Conservation (phyloP, 352 stramenopile genomes). For the Pythium rishiriense region DNA sequence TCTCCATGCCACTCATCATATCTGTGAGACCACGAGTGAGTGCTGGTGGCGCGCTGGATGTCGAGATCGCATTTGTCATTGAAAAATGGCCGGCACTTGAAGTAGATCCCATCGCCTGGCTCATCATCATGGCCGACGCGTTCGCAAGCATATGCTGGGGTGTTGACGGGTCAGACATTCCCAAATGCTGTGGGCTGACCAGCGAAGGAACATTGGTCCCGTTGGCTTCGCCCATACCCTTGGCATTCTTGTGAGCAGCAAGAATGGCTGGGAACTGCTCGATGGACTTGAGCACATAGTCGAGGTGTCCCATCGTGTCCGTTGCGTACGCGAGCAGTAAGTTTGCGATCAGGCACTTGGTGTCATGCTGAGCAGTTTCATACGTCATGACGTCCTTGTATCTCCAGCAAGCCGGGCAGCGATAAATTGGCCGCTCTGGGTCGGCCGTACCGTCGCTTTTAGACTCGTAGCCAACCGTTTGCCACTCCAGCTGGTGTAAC, state of each 20-base stretch:
- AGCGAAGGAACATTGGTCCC: slow-evolving; percentile 16
- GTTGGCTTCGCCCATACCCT: slow-evolving; percentile 28
- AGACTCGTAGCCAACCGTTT: slow-evolving; percentile 78
- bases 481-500: slow-evolving; percentile 81
- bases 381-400: slow-evolving; percentile 88
- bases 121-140: slow-evolving; percentile 71
- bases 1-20: slow-evolving; percentile 74
- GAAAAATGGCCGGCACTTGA: slow-evolving; percentile 54
- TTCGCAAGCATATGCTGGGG: slow-evolving; percentile 51
- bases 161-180: slow-evolving; percentile 28
- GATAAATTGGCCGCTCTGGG: slow-evolving; percentile 76
- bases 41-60: slow-evolving; percentile 34
- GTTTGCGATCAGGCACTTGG: slow-evolving; percentile 84
- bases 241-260: slow-evolving; percentile 51
- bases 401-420: slow-evolving; percentile 77
- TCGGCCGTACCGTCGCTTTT: slow-evolving; percentile 70
- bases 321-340: slow-evolving; percentile 79
- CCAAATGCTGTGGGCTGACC: slow-evolving; percentile 42
- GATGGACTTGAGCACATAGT: slow-evolving; percentile 79
- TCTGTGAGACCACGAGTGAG: slow-evolving; percentile 46
- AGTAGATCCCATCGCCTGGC: slow-evolving; percentile 41
- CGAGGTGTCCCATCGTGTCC: slow-evolving; percentile 72
- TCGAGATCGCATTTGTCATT: slow-evolving; percentile 42
- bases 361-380: slow-evolving; percentile 79
- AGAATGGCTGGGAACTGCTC: slow-evolving; percentile 71